phyloP scores from a whole-genome alignment of 2,329 filamentous ascomycete species.

The Hortaea werneckii region DNA sequence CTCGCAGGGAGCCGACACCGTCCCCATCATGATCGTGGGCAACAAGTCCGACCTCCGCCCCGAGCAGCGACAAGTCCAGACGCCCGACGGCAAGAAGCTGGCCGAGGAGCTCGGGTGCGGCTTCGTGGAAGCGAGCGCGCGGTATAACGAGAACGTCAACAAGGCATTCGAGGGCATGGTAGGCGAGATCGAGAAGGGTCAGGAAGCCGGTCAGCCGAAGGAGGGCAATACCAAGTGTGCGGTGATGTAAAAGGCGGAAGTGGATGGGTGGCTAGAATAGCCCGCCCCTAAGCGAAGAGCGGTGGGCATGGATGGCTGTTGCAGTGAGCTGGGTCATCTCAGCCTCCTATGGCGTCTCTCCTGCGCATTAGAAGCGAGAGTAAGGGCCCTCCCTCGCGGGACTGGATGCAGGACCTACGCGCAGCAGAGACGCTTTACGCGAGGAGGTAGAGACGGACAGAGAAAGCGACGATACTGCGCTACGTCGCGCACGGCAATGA shows the following conservation, averaged over 20 bases:
- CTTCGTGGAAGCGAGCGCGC: constrained; percentile 88
- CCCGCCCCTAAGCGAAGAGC: too few species aligned
- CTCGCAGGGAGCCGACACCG: constrained; percentile 77
- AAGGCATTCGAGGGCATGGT: constrained; percentile 93
- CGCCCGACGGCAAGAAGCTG: constrained; percentile 75
- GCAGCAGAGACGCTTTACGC: too few species aligned
- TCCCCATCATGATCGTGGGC: constrained; percentile 87
- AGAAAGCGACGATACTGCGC: too few species aligned
- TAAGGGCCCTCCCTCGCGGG: too few species aligned
- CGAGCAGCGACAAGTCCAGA: constrained; percentile 82
- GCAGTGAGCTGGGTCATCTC: too few species aligned
- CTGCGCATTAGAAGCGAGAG: too few species aligned
- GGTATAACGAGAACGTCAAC: constrained; percentile 86
- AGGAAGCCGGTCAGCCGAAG: constrained; percentile 79
- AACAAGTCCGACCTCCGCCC: constrained; percentile 93
- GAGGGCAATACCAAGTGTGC: constrained; percentile 69
- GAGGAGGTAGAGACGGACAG: too few species aligned
- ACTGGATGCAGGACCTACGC: too few species aligned
- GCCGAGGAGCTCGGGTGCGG: constrained; percentile 82
- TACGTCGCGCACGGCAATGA: too few species aligned
- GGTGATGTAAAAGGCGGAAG: constrained; percentile 78
- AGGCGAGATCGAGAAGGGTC: constrained; percentile 78
- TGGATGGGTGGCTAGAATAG: too few species aligned
- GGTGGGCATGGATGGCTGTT: too few species aligned
- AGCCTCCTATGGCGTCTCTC: too few species aligned